These are phyloP conservation scores for Tillandsia fasciculata DNA, from an alignment of 176 grass and related monocot genomes.

Conservation along the genomic window DNA sequence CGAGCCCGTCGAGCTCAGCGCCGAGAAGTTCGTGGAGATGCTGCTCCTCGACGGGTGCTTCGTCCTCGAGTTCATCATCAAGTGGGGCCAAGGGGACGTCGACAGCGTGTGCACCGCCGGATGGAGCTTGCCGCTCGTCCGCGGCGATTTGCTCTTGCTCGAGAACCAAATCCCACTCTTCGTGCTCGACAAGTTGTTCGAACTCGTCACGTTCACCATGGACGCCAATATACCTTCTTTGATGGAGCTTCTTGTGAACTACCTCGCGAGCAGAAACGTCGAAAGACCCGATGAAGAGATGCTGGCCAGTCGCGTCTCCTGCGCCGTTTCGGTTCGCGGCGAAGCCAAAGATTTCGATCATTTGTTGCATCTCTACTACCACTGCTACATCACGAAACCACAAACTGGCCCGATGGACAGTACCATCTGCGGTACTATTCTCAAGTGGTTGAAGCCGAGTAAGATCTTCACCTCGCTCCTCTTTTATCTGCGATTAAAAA, in stretches of 20 bases:
- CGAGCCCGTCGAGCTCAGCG: too few relatives aligned
- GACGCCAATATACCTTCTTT: neutral
- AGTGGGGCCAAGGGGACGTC: too few relatives aligned
- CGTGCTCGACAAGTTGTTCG: slow-evolving; percentile 6
- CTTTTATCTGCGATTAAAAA: slow-evolving; percentile 8
- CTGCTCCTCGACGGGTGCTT: too few relatives aligned
- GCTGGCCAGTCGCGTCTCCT: too few relatives aligned
- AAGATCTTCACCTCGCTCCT: too few relatives aligned
- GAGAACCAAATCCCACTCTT: slow-evolving; percentile 50
- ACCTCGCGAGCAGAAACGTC: neutral
- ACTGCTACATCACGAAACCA: neutral
- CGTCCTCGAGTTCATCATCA: too few relatives aligned
- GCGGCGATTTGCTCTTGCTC: slow-evolving; percentile 30
- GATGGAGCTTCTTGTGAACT: neutral
- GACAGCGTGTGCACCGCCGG: too few relatives aligned
- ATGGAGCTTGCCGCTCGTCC: too few relatives aligned
- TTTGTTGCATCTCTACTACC: slow-evolving; percentile 31
- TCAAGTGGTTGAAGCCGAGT: neutral
- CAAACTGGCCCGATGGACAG: neutral
- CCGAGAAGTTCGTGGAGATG: too few relatives aligned
- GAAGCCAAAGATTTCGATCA: neutral
- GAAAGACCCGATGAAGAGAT: neutral
- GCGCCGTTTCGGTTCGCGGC: too few relatives aligned
- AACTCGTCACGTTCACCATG: neutral
- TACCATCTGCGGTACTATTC: neutral